Evolutionary conservation across 2,329 filamentous ascomycete species (phyloP).

Genomic region (Penicillium sp.): DNA sequence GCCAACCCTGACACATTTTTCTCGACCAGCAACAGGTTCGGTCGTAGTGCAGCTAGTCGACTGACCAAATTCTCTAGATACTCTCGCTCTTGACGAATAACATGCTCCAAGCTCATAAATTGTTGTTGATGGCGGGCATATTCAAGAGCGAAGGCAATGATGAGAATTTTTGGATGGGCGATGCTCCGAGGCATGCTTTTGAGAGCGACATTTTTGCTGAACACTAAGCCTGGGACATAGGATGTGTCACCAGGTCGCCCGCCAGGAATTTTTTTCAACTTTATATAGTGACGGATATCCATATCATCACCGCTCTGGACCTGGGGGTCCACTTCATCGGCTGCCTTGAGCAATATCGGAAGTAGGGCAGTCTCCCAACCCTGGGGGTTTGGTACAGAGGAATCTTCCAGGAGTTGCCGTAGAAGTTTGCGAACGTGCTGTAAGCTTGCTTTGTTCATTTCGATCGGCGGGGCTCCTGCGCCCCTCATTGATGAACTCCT

Average conservation of each 20-base stretch:
- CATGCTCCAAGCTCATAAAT: slow-evolving; percentile 97
- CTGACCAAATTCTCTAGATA: slow-evolving; percentile 91
- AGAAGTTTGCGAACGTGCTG: slow-evolving; percentile 86
- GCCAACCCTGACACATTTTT: slow-evolving; percentile 92
- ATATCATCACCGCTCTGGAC: slow-evolving; percentile 91
- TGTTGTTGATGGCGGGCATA: slow-evolving; percentile 92
- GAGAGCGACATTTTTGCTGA: slow-evolving; percentile 93
- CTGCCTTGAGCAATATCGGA: slow-evolving; percentile 87
- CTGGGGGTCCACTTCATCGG: slow-evolving; percentile 92
- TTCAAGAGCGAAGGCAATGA: slow-evolving; percentile 94
- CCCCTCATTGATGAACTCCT: slow-evolving; percentile 84
- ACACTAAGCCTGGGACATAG: slow-evolving; percentile 97
- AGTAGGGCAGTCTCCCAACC: slow-evolving; percentile 91
- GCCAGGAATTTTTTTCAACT: slow-evolving; percentile 93
- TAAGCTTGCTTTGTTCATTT: slow-evolving; percentile 85
- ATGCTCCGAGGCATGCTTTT: slow-evolving; percentile 96
- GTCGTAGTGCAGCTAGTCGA: slow-evolving; percentile 82
- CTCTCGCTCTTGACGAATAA: slow-evolving; percentile 95
- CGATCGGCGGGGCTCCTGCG: slow-evolving; percentile 72
- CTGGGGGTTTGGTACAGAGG: slow-evolving; percentile 70
- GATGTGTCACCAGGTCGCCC: slow-evolving; percentile 87
- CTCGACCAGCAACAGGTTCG: slow-evolving; percentile 87
- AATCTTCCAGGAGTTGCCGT: slow-evolving; percentile 80
- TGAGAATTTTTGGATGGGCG: slow-evolving; percentile 80
- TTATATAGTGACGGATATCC: slow-evolving; percentile 96